Evolutionary conservation across 495 filamentous ascomycete species (phyloP), one percentile per base, ranked within the genome.

Genomic region (Gamarada debralockiae): DNA sequence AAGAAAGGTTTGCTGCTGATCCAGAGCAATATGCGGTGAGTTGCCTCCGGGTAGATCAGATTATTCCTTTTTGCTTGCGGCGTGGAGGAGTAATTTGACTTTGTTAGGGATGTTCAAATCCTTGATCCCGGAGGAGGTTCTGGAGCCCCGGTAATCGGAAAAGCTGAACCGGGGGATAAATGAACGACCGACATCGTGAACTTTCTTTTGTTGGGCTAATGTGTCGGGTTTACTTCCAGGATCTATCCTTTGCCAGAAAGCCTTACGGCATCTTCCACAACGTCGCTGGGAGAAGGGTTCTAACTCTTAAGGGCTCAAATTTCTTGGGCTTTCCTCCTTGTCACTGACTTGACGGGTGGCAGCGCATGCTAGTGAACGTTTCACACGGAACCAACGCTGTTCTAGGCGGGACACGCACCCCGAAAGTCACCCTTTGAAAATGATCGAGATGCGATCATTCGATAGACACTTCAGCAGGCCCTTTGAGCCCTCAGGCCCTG

Each of bases 291-390:
- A 15, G 37, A n/a, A 39, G 14, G 31, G 8, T 34, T n/a, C 31
- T 8, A 8, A 34, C 31, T 8, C 8, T n/a, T 6, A n/a, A 4
- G 14, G n/a, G 14, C 14, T 20, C 14, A 20, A 14, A 39, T 39
- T 4, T 6, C n/a, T n/a, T 15, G 5, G 37, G 4, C 18, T n/a
- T 6, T 20, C 6, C 37, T 6, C 37, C 3, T n/a, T 39, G 18
- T 15, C 14, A 20, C 14, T 15, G 6, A 7, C 14, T 3, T 43
- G 40, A 43, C 40, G 22, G 40, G 40, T 43, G n/a, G 20, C 22
- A 39, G 36, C 36, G 36, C 36, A 7, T 23, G 9, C 40, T 43
- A 43, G 40, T 21, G 17, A 43, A 43, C 40, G 40, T 43, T 43
- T 43, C 40, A 21, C 40, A 43, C 40, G 40, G 40, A 21, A 43